Base-by-base conservation (phyloP, 805 yeast genomes). In the Myxozyma udenii region DNA sequence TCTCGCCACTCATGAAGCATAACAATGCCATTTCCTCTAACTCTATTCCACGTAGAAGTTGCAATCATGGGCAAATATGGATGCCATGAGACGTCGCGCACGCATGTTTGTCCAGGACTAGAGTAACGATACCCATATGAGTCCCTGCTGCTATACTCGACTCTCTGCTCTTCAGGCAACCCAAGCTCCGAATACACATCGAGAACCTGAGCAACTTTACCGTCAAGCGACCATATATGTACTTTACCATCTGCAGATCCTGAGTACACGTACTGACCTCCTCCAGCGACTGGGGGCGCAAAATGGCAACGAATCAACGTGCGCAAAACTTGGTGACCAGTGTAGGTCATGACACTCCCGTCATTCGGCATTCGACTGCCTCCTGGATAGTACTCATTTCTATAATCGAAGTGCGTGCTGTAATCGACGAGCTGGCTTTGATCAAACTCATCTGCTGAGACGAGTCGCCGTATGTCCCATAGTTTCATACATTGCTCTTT, bases 401-500 rank as follows among this genome's bases (percentile, higher is more conserved):
- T 60, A 46, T 64, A 64, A 28, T 62, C 62, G 41, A 58, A 64
- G 6, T 44, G 51, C 2, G 62, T 50, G 12, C 61, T 41, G 21
- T 40, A 50, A 16, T 46, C 47, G 22, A 39, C 32, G 12, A 48
- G 44, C 14, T 30, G 24, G 14, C 52, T 46, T 21, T 35, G 30
- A 22, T 46, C 51, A 44, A 35, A 46, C 16, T 38, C 26, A 43
- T 38, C 40, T 25, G 55, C 47, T 3, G 62, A 41, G 9, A 51
- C 40, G 37, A 64, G 50, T 36, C 48, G 54, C 36, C 69, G 53
- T 4, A 58, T 53, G 49, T 66, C 69, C 68, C 69, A 66, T 42
- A 66, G 45, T 47, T 65, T 66, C 63, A 62, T 55, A 9, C 61
- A 41, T 44, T 66, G 68, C 35, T 66, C 69, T 44, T 66, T 66